These are phyloP conservation scores for Colletotrichum lindemuthianum DNA, from an alignment of 2,329 filamentous ascomycete species.

Conservation along the genomic window DNA sequence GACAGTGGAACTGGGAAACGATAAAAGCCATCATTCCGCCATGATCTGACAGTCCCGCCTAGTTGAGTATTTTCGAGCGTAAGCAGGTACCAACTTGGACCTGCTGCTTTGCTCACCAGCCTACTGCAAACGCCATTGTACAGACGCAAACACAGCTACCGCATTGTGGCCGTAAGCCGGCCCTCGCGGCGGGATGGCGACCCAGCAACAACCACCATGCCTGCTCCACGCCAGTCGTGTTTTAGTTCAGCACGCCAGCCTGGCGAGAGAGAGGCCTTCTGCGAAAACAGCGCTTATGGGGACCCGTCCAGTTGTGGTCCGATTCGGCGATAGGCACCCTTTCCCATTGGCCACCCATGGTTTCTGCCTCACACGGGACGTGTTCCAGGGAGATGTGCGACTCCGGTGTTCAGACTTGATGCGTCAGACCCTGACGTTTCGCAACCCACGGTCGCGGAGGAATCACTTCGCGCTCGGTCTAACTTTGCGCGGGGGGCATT, in stretches of 20 bases:
- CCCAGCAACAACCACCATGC: conserved; percentile 34
- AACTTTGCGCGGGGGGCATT: conserved; percentile 29
- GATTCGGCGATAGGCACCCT: conserved; percentile 36
- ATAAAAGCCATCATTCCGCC: neutral
- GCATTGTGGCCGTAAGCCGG: conserved; percentile 29
- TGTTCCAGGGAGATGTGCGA: conserved; percentile 37
- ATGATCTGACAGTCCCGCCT: conserved; percentile 3
- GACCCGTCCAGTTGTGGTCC: conserved; percentile 36
- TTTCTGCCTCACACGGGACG: conserved; percentile 36
- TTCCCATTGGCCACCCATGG: conserved; percentile 31
- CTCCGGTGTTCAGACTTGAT: conserved; percentile 36
- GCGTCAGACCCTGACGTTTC: conserved; percentile 36
- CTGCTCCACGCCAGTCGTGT: conserved; percentile 30
- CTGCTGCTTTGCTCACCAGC: conserved; percentile 11
- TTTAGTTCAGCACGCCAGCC: conserved; percentile 36
- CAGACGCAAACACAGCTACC: conserved; percentile 14
- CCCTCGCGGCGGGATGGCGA: conserved; percentile 33
- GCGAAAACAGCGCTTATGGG: conserved; percentile 33
- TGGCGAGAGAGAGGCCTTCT: conserved; percentile 25
- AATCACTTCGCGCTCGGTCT: conserved; percentile 33
- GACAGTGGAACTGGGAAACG: too few relatives aligned
- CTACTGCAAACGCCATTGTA: conserved; percentile 15
- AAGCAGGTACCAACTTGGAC: conserved; percentile 15
- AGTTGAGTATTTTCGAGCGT: neutral
- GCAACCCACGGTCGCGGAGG: conserved; percentile 31